Evolutionary conservation across 441 rosid genomes (phyloP).

Genomic region (Rhodomyrtus psidioides): DNA sequence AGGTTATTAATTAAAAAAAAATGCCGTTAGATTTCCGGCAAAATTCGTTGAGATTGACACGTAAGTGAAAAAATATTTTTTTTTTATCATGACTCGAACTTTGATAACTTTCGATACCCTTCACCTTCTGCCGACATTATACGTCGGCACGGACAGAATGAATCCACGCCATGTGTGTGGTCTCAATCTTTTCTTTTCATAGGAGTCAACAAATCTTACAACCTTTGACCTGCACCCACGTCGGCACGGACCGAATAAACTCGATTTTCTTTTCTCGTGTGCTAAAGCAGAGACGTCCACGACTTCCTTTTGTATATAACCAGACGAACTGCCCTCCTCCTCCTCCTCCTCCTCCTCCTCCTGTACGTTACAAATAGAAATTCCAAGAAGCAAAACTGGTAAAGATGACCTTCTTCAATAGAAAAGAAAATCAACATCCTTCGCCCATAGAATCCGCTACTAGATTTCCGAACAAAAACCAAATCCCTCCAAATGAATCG

Average conservation of each 20-base stretch:
- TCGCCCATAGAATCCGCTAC: background rate
- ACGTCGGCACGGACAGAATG: too few relatives aligned
- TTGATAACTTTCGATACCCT: too few relatives aligned
- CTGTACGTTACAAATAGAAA: background rate
- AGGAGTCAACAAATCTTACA: background rate
- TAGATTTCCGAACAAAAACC: background rate
- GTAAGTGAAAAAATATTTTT: too few relatives aligned
- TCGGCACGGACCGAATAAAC: background rate
- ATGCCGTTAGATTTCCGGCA: too few relatives aligned
- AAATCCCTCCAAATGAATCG: fast-evolving
- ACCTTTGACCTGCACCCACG: background rate
- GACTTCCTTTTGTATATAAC: background rate
- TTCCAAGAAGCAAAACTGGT: background rate
- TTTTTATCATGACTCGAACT: too few relatives aligned
- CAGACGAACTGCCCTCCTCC: background rate
- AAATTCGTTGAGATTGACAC: too few relatives aligned
- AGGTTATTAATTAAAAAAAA: too few relatives aligned
- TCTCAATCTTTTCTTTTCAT: background rate
- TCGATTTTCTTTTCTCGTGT: background rate
- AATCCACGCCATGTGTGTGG: too few relatives aligned
- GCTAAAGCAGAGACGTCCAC: background rate
- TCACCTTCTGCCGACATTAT: too few relatives aligned
- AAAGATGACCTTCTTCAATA: background rate
- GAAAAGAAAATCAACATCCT: background rate
- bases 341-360: background rate